Percentiles rank a stretch among this genome's conserved stretches.
These are phyloP conservation scores for Pistacia atlantica DNA, from an alignment of 345 rosid species.

Conservation along the genomic window DNA sequence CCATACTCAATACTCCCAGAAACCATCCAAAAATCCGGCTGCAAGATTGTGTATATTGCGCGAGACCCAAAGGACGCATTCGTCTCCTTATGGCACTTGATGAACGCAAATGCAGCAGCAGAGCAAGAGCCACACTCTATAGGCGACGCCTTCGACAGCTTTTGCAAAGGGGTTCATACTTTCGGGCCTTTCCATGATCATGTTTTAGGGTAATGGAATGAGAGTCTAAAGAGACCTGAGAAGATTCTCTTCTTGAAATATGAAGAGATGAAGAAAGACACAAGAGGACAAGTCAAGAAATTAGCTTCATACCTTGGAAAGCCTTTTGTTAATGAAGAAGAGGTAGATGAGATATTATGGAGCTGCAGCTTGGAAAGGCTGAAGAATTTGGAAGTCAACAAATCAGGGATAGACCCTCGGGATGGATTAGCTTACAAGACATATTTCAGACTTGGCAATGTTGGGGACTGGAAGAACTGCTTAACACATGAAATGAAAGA, in stretches of 20 bases:
- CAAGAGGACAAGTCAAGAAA: background rate
- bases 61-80: constrained; percentile 11
- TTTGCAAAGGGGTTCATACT: constrained; percentile 12
- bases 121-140: background rate
- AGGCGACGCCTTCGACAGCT: background rate
- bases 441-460: background rate
- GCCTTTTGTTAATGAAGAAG: constrained; percentile 6
- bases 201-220: constrained; percentile 18
- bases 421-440: background rate
- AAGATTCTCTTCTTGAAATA: constrained; percentile 10
- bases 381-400: constrained; percentile 12
- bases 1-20: background rate
- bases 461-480: background rate
- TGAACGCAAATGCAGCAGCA: background rate
- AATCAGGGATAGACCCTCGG: background rate
- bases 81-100: constrained; percentile 6
- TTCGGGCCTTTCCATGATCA: constrained; percentile 23
- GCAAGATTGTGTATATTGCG: background rate
- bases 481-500: background rate
- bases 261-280: constrained; percentile 12
- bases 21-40: background rate
- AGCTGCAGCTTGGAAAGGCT: constrained; percentile 16
- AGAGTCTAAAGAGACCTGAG: constrained; percentile 1
- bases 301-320: constrained; percentile 9
- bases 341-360: background rate